Evolutionary conservation across 148 eudicot genomes (phyloP), one percentile per base, ranked within the genome.

Genomic region (Silene conica): DNA sequence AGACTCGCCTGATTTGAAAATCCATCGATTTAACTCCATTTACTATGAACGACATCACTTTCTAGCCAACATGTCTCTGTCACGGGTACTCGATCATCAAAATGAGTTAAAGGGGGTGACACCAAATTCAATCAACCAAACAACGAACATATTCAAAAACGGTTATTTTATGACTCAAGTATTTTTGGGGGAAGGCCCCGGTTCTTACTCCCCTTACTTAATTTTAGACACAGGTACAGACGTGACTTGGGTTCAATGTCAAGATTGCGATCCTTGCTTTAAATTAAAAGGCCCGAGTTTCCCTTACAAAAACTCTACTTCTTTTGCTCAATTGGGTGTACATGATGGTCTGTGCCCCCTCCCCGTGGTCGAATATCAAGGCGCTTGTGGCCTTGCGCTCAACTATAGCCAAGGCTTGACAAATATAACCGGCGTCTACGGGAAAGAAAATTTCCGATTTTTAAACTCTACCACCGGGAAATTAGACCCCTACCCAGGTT

Each of bases 1-100:
- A 12, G 77, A 74, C 77, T 66, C 77, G 10, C 72, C 64, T 7
- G 55, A 74, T 34, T 15, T 74, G n/a, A 57, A 65, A 61, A 7
- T 74, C 22, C 16, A 54, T 12, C 71, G 26, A 15, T 52, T 38
- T 28, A 41, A 19, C 1, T 21, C 25, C n/a, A 34, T 18, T 19
- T 3, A 8, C 56, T 4, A 26, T 15, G 72, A 74, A 2, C 71
- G 64, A 10, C 41, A 66, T 28, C 31, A 67, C 8, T 41, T 74
- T 46, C 72, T 66, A 13, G 16, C 55, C 71, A 66, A 74, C 55
- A 74, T 74, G 34, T 45, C 77, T 9, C 2, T 74, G 20, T 74
- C 77, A 14, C 77, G 77, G 19, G 71, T 43, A 50, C 20, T 48
- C 23, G 7, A 31, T 16, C 46, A 31, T 34, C 68, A 18, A 31